These are phyloP conservation scores for Paraconiothyrium sp. DNA, from an alignment of 2,329 filamentous ascomycete genomes.

Conservation along the genomic window DNA sequence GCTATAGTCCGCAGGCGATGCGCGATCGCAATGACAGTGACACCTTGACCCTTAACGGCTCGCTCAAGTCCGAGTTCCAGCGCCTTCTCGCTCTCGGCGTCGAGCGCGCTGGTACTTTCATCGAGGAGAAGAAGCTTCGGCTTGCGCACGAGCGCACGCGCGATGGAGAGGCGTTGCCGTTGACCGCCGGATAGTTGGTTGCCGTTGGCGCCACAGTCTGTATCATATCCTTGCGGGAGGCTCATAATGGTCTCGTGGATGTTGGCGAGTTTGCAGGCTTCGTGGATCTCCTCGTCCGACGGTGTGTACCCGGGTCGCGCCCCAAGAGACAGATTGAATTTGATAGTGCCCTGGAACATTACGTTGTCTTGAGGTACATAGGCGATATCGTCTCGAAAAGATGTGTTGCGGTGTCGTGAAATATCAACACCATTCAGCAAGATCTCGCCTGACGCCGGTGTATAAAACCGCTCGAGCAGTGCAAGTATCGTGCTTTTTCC, in stretches of 20 bases:
- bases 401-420: slow-evolving; percentile 46
- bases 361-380: slow-evolving; percentile 60
- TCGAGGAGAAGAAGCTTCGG: slow-evolving; percentile 54
- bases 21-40: slow-evolving; percentile 57
- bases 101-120: slow-evolving; percentile 55
- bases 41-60: slow-evolving; percentile 44
- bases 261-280: slow-evolving; percentile 73
- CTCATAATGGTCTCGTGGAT: slow-evolving; percentile 74
- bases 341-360: slow-evolving; percentile 59
- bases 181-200: slow-evolving; percentile 56
- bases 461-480: slow-evolving; percentile 65
- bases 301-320: slow-evolving; percentile 65
- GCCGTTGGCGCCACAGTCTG: slow-evolving; percentile 56
- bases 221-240: slow-evolving; percentile 73
- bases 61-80: slow-evolving; percentile 52
- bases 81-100: slow-evolving; percentile 54
- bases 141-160: slow-evolving; percentile 54
- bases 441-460: slow-evolving; percentile 60
- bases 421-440: slow-evolving; percentile 63
- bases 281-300: slow-evolving; percentile 69
- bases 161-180: slow-evolving; percentile 54
- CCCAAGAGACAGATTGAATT: slow-evolving; percentile 58
- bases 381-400: slow-evolving; percentile 57
- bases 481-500: slow-evolving; percentile 73
- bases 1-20: slow-evolving; percentile 55